Evolutionary conservation across 2,329 filamentous ascomycete species (phyloP).

Genomic region (Trichophyton verrucosum): DNA sequence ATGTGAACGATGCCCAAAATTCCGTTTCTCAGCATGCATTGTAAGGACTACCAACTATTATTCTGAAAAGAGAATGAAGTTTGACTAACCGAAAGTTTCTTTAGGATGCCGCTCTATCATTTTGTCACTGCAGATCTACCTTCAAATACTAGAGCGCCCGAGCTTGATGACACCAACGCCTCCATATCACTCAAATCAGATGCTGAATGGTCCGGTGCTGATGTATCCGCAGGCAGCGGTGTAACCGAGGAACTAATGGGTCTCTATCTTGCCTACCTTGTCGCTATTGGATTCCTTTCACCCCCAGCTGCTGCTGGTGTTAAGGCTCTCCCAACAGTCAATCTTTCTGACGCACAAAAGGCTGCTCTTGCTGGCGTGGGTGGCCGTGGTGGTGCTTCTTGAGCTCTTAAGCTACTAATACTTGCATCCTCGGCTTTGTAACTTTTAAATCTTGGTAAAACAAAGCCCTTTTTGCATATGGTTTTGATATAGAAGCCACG

Average conservation of each 20-base stretch:
- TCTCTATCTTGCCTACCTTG: slow-evolving; percentile 47
- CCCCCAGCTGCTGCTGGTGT: slow-evolving; percentile 27
- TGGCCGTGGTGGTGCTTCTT: slow-evolving; percentile 30
- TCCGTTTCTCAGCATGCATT: slow-evolving; percentile 50
- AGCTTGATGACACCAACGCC: slow-evolving; percentile 62
- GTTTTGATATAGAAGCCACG: not conserved
- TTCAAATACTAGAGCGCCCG: slow-evolving; percentile 55
- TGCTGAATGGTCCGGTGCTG: slow-evolving; percentile 41
- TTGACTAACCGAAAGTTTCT: slow-evolving; percentile 15
- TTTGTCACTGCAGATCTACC: slow-evolving; percentile 61
- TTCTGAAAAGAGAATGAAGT: slow-evolving; percentile 2
- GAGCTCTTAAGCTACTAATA: not conserved
- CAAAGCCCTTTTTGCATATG: not conserved
- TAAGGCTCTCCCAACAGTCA: slow-evolving; percentile 30
- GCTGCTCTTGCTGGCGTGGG: slow-evolving; percentile 38
- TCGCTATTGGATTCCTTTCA: slow-evolving; percentile 48
- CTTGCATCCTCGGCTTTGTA: not conserved
- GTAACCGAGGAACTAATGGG: slow-evolving; percentile 47
- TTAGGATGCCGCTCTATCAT: slow-evolving; percentile 55
- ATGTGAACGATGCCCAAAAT: slow-evolving; percentile 52
- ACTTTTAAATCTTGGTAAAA: not conserved
- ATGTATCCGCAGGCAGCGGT: slow-evolving; percentile 40
- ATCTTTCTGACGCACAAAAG: slow-evolving; percentile 30
- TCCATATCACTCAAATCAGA: slow-evolving; percentile 52
- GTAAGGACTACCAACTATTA: slow-evolving; percentile 17